These are phyloP conservation scores for Citrullus mucosospermus DNA, from an alignment of 306 rosid species.

Conservation along the genomic window DNA sequence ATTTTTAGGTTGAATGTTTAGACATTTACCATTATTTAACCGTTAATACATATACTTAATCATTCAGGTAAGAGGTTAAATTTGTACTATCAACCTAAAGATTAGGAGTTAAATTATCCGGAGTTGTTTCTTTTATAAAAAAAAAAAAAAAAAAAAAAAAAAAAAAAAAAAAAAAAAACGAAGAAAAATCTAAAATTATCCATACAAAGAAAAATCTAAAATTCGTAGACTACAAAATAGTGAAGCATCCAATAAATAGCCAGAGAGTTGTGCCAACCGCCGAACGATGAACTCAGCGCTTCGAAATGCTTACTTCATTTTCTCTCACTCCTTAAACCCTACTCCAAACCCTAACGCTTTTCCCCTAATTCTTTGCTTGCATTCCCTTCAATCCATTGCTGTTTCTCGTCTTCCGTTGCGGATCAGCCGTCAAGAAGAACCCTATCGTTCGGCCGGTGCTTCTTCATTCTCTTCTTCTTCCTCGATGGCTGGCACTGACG, in stretches of 20 bases:
- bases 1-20: too few species aligned
- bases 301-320: constrained; percentile 33
- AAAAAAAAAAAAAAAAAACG: too few species aligned
- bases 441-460: constrained; percentile 8
- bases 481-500: constrained; percentile 38
- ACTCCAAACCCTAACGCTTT: constrained; percentile 1
- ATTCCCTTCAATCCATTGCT: background rate
- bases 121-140: too few species aligned
- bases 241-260: background rate
- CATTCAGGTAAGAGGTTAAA: too few species aligned
- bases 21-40: too few species aligned
- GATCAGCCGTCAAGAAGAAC: constrained; percentile 15
- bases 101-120: too few species aligned
- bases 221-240: background rate
- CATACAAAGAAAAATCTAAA: too few species aligned
- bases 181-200: too few species aligned
- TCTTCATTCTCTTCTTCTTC: constrained; percentile 19
- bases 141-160: too few species aligned
- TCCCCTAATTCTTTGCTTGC: background rate
- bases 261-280: background rate
- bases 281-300: constrained; percentile 35
- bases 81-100: too few species aligned
- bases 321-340: constrained; percentile 44
- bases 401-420: constrained; percentile 1
- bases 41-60: too few species aligned